Evolutionary conservation across 2,329 filamentous ascomycete genomes (phyloP).

Genomic region (Lasiodiplodia citricola): DNA sequence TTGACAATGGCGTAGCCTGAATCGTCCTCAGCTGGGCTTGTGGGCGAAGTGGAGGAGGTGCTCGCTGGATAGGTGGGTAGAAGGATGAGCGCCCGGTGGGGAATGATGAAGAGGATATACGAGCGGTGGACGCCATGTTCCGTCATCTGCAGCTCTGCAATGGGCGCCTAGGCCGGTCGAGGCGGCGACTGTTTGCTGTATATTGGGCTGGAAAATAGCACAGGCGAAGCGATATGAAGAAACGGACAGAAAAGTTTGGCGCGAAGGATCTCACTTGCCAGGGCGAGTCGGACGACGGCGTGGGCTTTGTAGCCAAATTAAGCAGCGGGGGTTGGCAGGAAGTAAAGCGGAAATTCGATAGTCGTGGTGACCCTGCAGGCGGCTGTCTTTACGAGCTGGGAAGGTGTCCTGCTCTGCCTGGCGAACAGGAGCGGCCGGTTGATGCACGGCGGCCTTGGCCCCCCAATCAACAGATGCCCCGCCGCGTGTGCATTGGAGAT

Average conservation of each 20-base stretch:
- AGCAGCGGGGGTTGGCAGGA: neutral
- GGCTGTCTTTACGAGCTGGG: conserved; percentile 5
- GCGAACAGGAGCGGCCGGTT: conserved; percentile 3
- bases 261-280: conserved; percentile 2
- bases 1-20: neutral
- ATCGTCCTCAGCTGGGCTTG: neutral
- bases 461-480: neutral
- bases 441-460: neutral
- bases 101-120: conserved; percentile 15
- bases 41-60: neutral
- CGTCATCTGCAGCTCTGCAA: neutral
- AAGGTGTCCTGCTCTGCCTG: neutral
- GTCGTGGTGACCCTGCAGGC: neutral
- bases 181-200: neutral
- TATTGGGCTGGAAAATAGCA: neutral
- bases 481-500: neutral
- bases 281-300: conserved; percentile 4
- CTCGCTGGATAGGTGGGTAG: neutral
- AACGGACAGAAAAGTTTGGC: neutral
- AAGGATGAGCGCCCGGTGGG: conserved; percentile 14
- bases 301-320: conserved; percentile 8
- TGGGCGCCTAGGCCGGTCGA: neutral
- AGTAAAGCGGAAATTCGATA: conserved; percentile 19
- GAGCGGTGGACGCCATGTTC: neutral
- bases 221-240: neutral